phyloP scores from a whole-genome alignment of 306 rosid species.

The Fagus sylvatica region DNA sequence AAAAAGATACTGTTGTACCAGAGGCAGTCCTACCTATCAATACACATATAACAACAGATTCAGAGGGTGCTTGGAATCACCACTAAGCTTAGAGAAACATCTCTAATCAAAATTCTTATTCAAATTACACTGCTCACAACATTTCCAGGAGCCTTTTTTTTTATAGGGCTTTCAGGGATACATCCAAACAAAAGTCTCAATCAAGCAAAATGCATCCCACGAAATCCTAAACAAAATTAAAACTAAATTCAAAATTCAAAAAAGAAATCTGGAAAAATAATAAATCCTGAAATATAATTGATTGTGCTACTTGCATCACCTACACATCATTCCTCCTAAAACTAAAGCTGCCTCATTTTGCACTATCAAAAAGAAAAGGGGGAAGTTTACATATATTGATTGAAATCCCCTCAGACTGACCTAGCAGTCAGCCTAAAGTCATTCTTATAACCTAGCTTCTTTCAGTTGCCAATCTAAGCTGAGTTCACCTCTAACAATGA shows the following conservation, averaged over 20 bases:
- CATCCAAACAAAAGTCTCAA: too few species aligned
- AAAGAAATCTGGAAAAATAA: too few species aligned
- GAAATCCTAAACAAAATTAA: too few species aligned
- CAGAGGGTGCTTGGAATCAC: neutral
- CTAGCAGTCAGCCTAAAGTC: neutral
- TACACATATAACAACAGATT: slow-evolving; percentile 22
- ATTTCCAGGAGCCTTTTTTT: too few species aligned
- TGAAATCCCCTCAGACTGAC: neutral
- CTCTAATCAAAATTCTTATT: too few species aligned
- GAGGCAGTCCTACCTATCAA: slow-evolving; percentile 81
- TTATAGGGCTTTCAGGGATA: too few species aligned
- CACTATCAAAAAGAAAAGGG: neutral
- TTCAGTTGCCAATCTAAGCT: neutral
- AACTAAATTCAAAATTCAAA: too few species aligned
- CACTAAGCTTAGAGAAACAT: too few species aligned
- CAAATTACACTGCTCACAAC: too few species aligned
- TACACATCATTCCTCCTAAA: neutral
- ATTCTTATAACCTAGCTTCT: neutral
- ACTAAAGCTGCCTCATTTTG: neutral
- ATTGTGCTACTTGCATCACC: too few species aligned
- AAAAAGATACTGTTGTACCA: slow-evolving; percentile 91
- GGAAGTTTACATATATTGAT: neutral
- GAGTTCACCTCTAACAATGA: neutral
- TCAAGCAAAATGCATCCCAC: too few species aligned
- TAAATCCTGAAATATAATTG: too few species aligned